Evolutionary conservation across 2,329 filamentous ascomycete genomes (phyloP).

Genomic region (Aureobasidium sp.): DNA sequence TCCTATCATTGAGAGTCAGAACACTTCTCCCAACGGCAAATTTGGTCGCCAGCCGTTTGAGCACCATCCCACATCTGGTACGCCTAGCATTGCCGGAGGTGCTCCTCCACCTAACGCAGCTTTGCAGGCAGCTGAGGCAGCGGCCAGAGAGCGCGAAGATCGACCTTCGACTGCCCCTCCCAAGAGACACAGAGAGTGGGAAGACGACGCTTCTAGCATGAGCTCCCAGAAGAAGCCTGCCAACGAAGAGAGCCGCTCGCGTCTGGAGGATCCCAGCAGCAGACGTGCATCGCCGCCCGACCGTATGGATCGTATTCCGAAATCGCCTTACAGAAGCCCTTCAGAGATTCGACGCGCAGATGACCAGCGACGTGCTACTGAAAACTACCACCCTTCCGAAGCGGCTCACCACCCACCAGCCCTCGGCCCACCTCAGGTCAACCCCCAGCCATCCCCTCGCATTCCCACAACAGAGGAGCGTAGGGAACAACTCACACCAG

Average conservation of each 20-base stretch:
- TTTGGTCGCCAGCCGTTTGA: slow-evolving; percentile 77
- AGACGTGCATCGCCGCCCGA: slow-evolving; percentile 50
- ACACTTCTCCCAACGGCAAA: slow-evolving; percentile 73
- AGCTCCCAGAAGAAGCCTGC: slow-evolving; percentile 68
- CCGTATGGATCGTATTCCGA: slow-evolving; percentile 32
- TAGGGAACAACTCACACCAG: slow-evolving; percentile 26
- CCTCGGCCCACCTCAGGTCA: slow-evolving; percentile 39
- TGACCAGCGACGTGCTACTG: slow-evolving; percentile 58
- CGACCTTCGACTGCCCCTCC: slow-evolving; percentile 65
- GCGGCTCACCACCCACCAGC: slow-evolving; percentile 76
- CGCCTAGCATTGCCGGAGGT: slow-evolving; percentile 56
- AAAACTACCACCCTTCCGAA: slow-evolving; percentile 85
- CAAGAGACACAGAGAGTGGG: slow-evolving; percentile 89
- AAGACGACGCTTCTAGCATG: slow-evolving; percentile 55
- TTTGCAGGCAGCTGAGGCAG: slow-evolving; percentile 58
- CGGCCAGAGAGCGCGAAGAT: slow-evolving; percentile 57
- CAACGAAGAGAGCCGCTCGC: slow-evolving; percentile 78
- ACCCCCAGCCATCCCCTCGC: slow-evolving; percentile 44
- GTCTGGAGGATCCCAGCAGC: slow-evolving; percentile 74
- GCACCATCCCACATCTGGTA: slow-evolving; percentile 58
- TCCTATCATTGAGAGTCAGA: slow-evolving; percentile 71
- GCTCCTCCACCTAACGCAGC: slow-evolving; percentile 57
- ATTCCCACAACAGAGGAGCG: slow-evolving; percentile 42
- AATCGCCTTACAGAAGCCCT: slow-evolving; percentile 71
- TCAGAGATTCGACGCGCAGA: slow-evolving; percentile 57